Evolutionary conservation across 768 basidiomycete species (phyloP).

Genomic region (Cyathus striatus): DNA sequence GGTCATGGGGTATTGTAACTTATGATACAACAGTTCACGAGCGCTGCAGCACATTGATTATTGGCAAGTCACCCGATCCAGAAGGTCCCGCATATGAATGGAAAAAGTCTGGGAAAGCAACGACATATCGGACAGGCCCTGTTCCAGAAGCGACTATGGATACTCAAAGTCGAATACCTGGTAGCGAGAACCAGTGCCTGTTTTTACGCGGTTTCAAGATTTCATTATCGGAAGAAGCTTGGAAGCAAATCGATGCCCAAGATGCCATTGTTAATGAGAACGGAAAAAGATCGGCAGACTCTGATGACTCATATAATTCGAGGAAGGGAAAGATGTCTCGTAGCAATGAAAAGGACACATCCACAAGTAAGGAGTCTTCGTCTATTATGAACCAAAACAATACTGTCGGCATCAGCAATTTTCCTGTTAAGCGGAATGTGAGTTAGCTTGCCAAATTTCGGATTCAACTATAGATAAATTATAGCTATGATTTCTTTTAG

Average conservation of each 20-base stretch:
- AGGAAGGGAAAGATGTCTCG: no score
- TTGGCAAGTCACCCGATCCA: not conserved
- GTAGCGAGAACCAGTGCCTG: conserved; percentile 6
- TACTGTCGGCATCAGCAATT: no score
- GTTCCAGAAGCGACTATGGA: not conserved
- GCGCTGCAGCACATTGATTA: not conserved
- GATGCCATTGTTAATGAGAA: no score
- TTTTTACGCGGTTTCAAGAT: conserved; percentile 11
- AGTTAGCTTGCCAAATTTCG: no score
- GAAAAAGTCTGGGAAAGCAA: not conserved
- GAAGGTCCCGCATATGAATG: not conserved
- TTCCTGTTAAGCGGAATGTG: no score
- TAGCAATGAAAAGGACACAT: no score
- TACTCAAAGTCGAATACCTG: not conserved
- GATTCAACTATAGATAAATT: no score
- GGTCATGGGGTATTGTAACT: conserved; percentile 4
- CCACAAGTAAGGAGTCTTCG: no score
- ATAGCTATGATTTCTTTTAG: no score
- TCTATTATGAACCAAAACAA: no score
- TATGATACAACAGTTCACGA: conserved; percentile 1
- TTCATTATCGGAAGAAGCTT: conserved; percentile 1
- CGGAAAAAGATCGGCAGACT: no score
- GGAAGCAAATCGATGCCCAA: not conserved
- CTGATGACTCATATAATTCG: no score
- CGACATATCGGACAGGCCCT: not conserved